phyloP scores from a whole-genome alignment of 2,329 filamentous ascomycete species.

The Hortaea werneckii region DNA sequence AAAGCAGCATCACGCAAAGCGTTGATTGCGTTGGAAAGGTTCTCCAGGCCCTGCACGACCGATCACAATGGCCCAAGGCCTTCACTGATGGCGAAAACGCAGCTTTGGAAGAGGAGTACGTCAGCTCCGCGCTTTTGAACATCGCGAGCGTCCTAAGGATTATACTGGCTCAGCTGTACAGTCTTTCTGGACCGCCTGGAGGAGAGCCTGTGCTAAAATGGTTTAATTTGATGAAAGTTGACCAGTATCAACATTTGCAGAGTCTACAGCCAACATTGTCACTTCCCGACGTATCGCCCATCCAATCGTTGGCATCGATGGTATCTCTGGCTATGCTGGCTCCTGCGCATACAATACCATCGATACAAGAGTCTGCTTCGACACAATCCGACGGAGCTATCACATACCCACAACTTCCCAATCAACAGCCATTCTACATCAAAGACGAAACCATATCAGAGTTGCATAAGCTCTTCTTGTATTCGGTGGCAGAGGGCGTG shows the following conservation, averaged over 20 bases:
- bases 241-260: not conserved
- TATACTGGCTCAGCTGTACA: constrained; percentile 44
- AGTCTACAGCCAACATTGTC: not conserved
- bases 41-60: constrained; percentile 1
- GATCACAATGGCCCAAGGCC: constrained; percentile 3
- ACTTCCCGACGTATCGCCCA: constrained; percentile 34
- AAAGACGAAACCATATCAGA: constrained; percentile 60
- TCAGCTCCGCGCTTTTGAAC: constrained; percentile 45
- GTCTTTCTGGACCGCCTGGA: constrained; percentile 6
- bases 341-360: constrained; percentile 49
- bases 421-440: constrained; percentile 50
- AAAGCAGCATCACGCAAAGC: constrained; percentile 11
- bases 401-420: not conserved
- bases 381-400: not conserved
- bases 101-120: constrained; percentile 43
- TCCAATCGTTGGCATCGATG: constrained; percentile 60
- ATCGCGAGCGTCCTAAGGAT: constrained; percentile 49
- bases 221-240: constrained; percentile 60
- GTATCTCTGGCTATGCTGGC: constrained; percentile 66
- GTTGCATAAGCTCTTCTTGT: constrained; percentile 61
- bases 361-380: constrained; percentile 29
- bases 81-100: constrained; percentile 10
- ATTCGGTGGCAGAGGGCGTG: constrained; percentile 47
- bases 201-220: constrained; percentile 49
- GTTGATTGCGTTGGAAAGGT: constrained; percentile 2